Conservation (phyloP, 805 yeast species). For the Hanseniaspora lachancei region DNA sequence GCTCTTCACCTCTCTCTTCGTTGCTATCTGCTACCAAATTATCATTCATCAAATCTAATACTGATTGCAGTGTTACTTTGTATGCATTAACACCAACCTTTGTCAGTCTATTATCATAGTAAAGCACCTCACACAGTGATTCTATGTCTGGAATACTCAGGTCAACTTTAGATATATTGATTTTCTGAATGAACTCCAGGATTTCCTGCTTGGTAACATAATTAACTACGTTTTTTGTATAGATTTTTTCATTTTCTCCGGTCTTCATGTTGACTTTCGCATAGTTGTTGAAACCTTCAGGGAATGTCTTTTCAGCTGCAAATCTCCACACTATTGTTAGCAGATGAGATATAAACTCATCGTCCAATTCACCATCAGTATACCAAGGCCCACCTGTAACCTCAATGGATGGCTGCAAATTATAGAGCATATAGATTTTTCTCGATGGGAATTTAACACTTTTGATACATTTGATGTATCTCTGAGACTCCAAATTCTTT, state of each 20-base stretch:
- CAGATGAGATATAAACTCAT: constrained; percentile 79
- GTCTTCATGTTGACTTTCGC: constrained; percentile 17
- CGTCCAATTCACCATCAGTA: constrained; percentile 86
- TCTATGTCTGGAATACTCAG: constrained; percentile 60
- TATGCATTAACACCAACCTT: constrained; percentile 48
- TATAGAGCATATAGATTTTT: constrained; percentile 88
- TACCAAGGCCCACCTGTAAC: constrained; percentile 99
- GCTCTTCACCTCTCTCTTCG: neutral
- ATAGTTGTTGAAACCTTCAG: constrained; percentile 44
- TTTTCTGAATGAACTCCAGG: constrained; percentile 53
- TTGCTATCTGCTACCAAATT: constrained; percentile 12
- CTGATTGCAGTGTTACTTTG: constrained; percentile 73
- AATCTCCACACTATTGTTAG: constrained; percentile 79
- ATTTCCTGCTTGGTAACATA: constrained; percentile 66
- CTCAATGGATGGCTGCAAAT: constrained; percentile 84
- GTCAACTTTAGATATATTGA: constrained; percentile 73
- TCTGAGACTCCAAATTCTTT: constrained; percentile 64
- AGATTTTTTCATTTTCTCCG: constrained; percentile 22
- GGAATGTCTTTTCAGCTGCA: constrained; percentile 63
- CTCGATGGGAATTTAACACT: constrained; percentile 87
- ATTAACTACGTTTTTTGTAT: constrained; percentile 44
- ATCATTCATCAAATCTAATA: constrained; percentile 42
- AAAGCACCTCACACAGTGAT: constrained; percentile 73
- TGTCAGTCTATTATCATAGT: constrained; percentile 77
- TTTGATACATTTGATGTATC: constrained; percentile 78